Evolutionary conservation across 202 grass and related monocot species (phyloP).

Genomic region (Hordeum pubiflorum): DNA sequence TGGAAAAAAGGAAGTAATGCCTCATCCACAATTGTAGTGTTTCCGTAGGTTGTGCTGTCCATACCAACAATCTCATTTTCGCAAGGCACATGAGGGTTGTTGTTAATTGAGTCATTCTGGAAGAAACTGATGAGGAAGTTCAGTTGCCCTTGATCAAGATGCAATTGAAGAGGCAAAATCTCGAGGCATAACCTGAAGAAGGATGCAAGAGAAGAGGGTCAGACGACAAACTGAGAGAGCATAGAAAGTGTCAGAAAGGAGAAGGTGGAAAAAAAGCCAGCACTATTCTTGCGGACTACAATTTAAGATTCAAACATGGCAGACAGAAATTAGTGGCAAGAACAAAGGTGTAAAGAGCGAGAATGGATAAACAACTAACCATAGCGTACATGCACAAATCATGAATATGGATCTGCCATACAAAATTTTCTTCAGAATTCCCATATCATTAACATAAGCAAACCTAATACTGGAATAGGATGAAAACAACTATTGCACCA

Average conservation of each 20-base stretch:
- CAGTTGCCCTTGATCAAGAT: constrained; percentile 93
- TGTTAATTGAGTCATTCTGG: constrained; percentile 44
- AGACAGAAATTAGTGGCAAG: neutral
- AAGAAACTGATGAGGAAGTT: constrained; percentile 88
- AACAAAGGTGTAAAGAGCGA: neutral
- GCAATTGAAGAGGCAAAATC: constrained; percentile 77
- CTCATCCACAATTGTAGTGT: constrained; percentile 58
- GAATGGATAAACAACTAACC: neutral
- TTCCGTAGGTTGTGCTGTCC: constrained; percentile 36
- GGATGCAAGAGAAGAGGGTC: constrained; percentile 18
- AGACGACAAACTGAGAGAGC: constrained; percentile 5
- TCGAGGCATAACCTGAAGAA: constrained; percentile 70
- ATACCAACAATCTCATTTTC: constrained; percentile 37
- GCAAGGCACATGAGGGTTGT: constrained; percentile 26
- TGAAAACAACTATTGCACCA: neutral
- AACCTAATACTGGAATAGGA: neutral
- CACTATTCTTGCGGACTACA: neutral
- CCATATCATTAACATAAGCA: neutral
- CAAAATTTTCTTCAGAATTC: neutral
- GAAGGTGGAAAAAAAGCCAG: neutral
- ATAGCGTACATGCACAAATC: neutral
- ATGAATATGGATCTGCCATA: constrained; percentile 1
- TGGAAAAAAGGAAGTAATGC: constrained; percentile 99
- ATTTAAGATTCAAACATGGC: neutral
- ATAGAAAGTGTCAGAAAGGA: neutral